Base-by-base conservation (phyloP, 148 eudicot genomes). In the Pharnaceum exiguum region DNA sequence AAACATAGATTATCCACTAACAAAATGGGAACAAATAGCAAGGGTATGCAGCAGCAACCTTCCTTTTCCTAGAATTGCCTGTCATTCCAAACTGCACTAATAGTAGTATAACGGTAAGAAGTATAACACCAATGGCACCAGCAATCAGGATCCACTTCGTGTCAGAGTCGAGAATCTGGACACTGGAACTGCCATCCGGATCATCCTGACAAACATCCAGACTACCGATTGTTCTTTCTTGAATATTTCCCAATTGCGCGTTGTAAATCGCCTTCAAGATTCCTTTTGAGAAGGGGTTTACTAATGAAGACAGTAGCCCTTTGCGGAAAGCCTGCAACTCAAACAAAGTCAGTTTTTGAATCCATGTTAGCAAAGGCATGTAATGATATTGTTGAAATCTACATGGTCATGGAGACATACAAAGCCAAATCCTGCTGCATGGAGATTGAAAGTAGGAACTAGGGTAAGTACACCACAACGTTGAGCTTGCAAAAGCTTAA, bases 381-480 rank as follows among this genome's bases (percentile, higher is more conserved):
- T 10, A 25, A 6, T 37, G 13, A 4, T 7, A n/a, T 39, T 16
- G 17, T 17, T 10, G 22, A 26, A 33, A 4, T 13, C 22, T n/a
- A 29, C 7, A 21, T 12, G 5, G 13, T 2, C 21, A 26, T 18
- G 24, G 57, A 39, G 32, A 27, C 17, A 24, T 26, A 65, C 66
- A 60, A 68, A 68, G 31, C 72, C 72, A 28, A 59, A 52, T 35
- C 72, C 66, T 33, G 59, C 47, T 24, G 66, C 29, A 5, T 36
- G 54, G 18, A 68, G 38, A 52, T 33, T 33, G 46, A 43, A 35
- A 3, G 60, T 35, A 2, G 65, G 47, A 26, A 52, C 72, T 5
- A 68, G 28, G 10, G 48, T 30, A 17, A 68, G 55, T 0, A 15
- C 5, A 26, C 37, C 31, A 46, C 72, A 68, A 30, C 24, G 17